Percentiles rank a stretch among this genome's conserved stretches.
phyloP scores from a whole-genome alignment of 352 stramenopile species.

The Discostella stelligera region DNA sequence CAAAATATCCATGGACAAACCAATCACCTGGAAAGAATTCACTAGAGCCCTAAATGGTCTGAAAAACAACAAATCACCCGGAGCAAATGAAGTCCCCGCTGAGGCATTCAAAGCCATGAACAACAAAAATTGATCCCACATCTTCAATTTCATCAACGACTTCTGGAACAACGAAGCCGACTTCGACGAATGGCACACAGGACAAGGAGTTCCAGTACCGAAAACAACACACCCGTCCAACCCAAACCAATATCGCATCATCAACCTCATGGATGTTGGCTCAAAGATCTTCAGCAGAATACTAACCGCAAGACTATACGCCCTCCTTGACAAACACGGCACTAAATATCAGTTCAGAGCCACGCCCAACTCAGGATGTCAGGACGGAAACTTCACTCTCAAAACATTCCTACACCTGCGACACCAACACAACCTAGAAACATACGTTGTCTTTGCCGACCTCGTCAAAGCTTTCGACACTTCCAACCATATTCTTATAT shows the following conservation, averaged over 20 bases:
- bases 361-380: no score
- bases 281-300: slow-evolving; percentile 24
- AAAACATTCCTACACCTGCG: slow-evolving; percentile 39
- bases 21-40: background rate
- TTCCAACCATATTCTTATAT: slow-evolving; percentile 33
- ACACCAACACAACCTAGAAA: no score
- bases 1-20: background rate
- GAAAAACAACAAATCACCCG: no score
- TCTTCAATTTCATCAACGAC: slow-evolving; percentile 2
- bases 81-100: no score
- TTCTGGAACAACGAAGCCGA: background rate
- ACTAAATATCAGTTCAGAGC: no score
- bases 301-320: no score
- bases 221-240: background rate
- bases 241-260: background rate
- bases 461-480: slow-evolving; percentile 28
- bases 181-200: background rate
- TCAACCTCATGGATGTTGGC: slow-evolving; percentile 37
- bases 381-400: slow-evolving; percentile 21
- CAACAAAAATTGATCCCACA: background rate
- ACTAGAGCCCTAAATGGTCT: no score
- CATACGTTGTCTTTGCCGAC: no score
- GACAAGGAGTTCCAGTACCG: background rate
- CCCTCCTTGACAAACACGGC: no score
- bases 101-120: slow-evolving; percentile 12